Base-by-base conservation (phyloP, 1,139 yeast species). In the Saccharomyces hybrid region DNA sequence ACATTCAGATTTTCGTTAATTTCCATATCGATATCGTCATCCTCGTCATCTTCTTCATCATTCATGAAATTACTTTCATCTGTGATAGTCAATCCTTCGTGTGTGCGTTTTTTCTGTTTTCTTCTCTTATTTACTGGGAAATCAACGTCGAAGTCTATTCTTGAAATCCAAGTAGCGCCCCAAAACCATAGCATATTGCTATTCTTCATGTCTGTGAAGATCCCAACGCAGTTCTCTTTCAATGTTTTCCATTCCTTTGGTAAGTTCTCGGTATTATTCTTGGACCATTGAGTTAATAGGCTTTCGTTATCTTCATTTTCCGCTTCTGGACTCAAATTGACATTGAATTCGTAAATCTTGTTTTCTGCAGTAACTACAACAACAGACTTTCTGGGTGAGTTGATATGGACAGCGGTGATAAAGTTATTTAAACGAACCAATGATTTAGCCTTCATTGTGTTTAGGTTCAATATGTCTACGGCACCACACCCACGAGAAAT, bases 141-240 rank as follows among this genome's bases (percentile, higher is more conserved):
- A 62, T 85, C 82, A 55, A 77, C 69, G n/a, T 78, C 70, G 58
- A 88, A 73, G 68, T 91, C 93, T 52, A 93, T 79, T 67, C 79
- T 87, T 7, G 86, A 80, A 23, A 91, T 67, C 96, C 97, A 93
- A 52, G 81, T 80, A n/a, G 88, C 78, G 2, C 97, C 96, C 80
- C 88, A 90, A 20, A 90, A 70, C 97, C 97, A 91, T 28, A 86
- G 74, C 48, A 79, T 72, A 52, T 78, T 74, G 1, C 73, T 65
- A 48, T 70, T 64, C 2, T 61, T 54, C 6, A 68, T 66, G 51
- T 75, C 78, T 26, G 62, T 64, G 65, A 87, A 88, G 28, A 87
- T 71, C 7, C 96, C 97, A 59, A 82, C 78, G 54, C 96, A 86
- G 63, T 85, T 84, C 59, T 87, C 95, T 31, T 79, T 81, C 56